These are phyloP conservation scores for Sugiyamaella smithiae DNA, from an alignment of 805 yeast species.

Conservation along the genomic window DNA sequence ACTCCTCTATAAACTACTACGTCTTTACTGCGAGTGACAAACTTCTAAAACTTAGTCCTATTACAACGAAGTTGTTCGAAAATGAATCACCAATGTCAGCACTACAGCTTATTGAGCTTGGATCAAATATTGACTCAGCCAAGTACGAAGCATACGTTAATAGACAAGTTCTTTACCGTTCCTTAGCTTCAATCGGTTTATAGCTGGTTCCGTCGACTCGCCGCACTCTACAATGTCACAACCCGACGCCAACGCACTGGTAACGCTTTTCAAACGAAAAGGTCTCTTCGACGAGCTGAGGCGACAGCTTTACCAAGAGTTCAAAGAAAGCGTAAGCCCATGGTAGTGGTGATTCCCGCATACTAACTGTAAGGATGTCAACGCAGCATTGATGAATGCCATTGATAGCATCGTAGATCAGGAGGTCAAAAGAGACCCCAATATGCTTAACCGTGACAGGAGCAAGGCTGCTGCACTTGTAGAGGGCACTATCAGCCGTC, in stretches of 20 bases:
- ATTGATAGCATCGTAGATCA: constrained; percentile 25
- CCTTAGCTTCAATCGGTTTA: too few relatives aligned
- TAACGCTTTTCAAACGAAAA: constrained; percentile 24
- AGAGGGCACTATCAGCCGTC: constrained; percentile 24
- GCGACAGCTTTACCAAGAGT: constrained; percentile 19
- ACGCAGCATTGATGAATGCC: constrained; percentile 16
- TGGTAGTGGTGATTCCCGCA: background rate
- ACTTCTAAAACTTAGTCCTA: too few relatives aligned
- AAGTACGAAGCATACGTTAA: too few relatives aligned
- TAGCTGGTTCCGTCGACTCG: too few relatives aligned
- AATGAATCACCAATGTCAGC: too few relatives aligned
- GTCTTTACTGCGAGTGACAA: too few relatives aligned
- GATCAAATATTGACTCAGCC: too few relatives aligned
- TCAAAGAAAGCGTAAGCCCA: constrained; percentile 24
- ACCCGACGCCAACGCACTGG: constrained; percentile 11
- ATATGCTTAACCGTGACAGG: constrained; percentile 24
- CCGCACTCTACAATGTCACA: constrained; percentile 8
- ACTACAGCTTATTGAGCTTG: too few relatives aligned
- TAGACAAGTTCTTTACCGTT: too few relatives aligned
- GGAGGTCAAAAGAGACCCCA: constrained; percentile 24
- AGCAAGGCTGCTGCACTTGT: constrained; percentile 27
- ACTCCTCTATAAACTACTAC: too few relatives aligned
- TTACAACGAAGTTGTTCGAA: too few relatives aligned
- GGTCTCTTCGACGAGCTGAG: constrained; percentile 27
- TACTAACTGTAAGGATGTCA: constrained; percentile 11